Conservation (phyloP, 169 alveolate genomes). For the Eimeria sp. region DNA sequence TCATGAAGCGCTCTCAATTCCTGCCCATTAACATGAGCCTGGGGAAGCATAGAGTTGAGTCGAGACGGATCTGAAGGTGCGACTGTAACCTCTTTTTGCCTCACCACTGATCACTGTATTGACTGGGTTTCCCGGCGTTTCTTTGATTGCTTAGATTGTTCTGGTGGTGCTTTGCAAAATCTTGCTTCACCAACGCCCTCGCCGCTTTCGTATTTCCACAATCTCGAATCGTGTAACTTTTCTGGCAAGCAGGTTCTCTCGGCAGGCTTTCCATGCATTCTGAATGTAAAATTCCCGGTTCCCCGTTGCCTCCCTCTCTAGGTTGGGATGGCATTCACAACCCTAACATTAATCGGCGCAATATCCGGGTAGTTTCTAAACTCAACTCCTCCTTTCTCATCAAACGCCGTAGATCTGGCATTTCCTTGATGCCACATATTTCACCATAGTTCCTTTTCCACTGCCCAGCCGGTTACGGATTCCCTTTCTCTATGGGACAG, state of each 20-base stretch:
- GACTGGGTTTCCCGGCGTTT: neutral
- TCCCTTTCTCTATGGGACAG: neutral
- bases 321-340: too few species aligned
- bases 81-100: neutral
- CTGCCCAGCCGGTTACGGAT: neutral
- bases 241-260: neutral
- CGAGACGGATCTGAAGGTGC: neutral
- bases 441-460: neutral
- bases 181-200: neutral
- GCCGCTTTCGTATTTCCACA: neutral
- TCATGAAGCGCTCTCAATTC: too few species aligned
- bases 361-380: too few species aligned
- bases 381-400: too few species aligned
- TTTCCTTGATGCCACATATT: neutral
- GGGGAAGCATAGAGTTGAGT: neutral
- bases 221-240: neutral
- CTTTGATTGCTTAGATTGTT: neutral
- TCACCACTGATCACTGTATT: neutral
- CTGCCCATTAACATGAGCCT: too few species aligned
- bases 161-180: neutral
- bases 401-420: neutral
- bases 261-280: neutral
- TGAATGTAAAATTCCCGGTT: too few species aligned
- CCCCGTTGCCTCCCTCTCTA: neutral
- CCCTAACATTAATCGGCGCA: too few species aligned